Conservation (phyloP, 306 rosid species). For the Vicia villosa region DNA sequence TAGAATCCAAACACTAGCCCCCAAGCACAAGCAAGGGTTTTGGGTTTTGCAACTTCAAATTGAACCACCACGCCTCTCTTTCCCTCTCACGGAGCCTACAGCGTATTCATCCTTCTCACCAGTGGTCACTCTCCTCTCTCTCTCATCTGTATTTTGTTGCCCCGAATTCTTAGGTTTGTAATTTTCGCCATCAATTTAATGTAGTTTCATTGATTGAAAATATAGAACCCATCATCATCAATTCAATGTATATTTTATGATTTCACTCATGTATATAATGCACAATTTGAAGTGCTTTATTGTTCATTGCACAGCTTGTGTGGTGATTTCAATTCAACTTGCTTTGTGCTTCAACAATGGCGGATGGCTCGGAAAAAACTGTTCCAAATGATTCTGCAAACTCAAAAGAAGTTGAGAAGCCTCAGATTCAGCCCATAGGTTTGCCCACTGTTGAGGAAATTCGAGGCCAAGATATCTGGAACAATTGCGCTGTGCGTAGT, state of each 20-base stretch:
- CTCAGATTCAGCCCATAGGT: conserved; percentile 71
- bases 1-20: too few species aligned
- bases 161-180: not conserved
- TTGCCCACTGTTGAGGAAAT: conserved; percentile 84
- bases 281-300: too few species aligned
- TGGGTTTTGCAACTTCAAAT: not conserved
- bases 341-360: conserved; percentile 47
- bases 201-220: too few species aligned
- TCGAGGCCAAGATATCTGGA: conserved; percentile 97
- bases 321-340: conserved; percentile 19
- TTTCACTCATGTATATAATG: too few species aligned
- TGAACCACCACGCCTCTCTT: not conserved
- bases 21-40: too few species aligned
- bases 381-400: conserved; percentile 42
- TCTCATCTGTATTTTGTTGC: not conserved
- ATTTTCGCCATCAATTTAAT: too few species aligned
- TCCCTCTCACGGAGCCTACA: not conserved
- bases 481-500: conserved; percentile 88
- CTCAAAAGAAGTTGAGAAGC: conserved; percentile 60
- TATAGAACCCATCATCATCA: too few species aligned
- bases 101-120: not conserved
- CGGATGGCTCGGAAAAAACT: conserved; percentile 49
- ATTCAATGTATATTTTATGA: too few species aligned
- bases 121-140: too few species aligned
- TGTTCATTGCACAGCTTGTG: too few species aligned